These are phyloP conservation scores for Catharanthus roseus DNA, from an alignment of 257 asterid species.

Conservation along the genomic window DNA sequence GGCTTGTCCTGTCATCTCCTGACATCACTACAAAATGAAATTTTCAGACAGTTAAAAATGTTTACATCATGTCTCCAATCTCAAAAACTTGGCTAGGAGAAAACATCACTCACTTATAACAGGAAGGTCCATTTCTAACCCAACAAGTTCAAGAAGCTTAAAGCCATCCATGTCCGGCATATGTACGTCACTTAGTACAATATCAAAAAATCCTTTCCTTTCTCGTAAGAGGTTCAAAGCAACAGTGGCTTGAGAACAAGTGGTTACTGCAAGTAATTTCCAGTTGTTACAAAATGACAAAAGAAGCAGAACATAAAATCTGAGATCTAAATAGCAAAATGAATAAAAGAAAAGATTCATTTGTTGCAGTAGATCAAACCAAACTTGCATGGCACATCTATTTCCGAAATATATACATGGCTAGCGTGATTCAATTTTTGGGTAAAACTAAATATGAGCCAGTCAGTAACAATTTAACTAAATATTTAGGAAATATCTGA, in stretches of 20 bases:
- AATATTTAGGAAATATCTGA: neutral
- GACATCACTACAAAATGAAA: conserved; percentile 73
- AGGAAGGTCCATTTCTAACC: conserved; percentile 94
- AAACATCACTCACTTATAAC: conserved; percentile 69
- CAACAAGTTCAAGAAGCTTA: conserved; percentile 85
- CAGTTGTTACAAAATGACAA: conserved; percentile 3
- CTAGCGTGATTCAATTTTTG: neutral
- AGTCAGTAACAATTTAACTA: neutral
- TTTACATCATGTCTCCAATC: neutral
- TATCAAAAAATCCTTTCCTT: conserved; percentile 64
- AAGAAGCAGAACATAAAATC: neutral
- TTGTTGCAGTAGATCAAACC: neutral
- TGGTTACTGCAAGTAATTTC: conserved; percentile 57
- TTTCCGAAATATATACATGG: neutral
- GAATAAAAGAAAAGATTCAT: neutral
- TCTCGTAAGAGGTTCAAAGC: conserved; percentile 72
- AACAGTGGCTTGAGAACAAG: conserved; percentile 61
- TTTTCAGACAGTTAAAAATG: neutral
- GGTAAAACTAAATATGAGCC: neutral
- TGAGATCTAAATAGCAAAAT: neutral
- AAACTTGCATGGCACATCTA: neutral
- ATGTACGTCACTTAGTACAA: conserved; percentile 87
- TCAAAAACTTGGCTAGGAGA: conserved; percentile 5
- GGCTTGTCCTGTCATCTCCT: conserved; percentile 65
- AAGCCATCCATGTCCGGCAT: conserved; percentile 99